These are phyloP conservation scores for Rhodotorula toruloides DNA, from an alignment of 768 basidiomycete species.

Conservation along the genomic window DNA sequence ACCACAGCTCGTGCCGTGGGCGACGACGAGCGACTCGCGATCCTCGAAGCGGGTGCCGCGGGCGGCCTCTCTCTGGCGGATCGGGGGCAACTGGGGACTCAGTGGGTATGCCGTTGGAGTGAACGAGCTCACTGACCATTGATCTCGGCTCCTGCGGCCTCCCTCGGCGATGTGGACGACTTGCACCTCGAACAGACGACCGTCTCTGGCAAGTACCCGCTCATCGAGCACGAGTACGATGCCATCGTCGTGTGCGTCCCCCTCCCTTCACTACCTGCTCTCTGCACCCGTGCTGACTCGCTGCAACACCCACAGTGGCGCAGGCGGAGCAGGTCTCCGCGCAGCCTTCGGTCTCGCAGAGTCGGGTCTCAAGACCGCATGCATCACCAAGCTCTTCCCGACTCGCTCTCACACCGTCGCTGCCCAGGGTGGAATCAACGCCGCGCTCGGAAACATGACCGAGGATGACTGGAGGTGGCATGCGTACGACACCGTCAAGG, in stretches of 20 bases:
- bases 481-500: slow-evolving; percentile 65
- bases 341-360: slow-evolving; percentile 98
- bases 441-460: slow-evolving; percentile 82
- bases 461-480: slow-evolving; percentile 76
- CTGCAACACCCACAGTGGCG: slow-evolving; percentile 58
- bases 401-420: slow-evolving; percentile 98
- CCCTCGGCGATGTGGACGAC: no score
- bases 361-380: slow-evolving; percentile 96
- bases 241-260: slow-evolving; percentile 79
- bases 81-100: neutral
- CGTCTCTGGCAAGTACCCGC: slow-evolving; percentile 70
- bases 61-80: neutral
- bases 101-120: neutral
- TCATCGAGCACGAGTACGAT: slow-evolving; percentile 98
- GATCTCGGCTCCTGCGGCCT: no score
- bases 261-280: neutral
- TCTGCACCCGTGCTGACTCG: slow-evolving; percentile 10
- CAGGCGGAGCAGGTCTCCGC: slow-evolving; percentile 94
- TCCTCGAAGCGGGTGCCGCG: neutral
- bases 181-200: slow-evolving; percentile 25
- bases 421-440: slow-evolving; percentile 96
- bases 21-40: neutral
- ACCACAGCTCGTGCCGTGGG: neutral
- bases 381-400: slow-evolving; percentile 98
- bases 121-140: neutral